A percentile compares a stretch with the other conserved stretches of the same genome.
phyloP scores from a whole-genome alignment of 2,329 filamentous ascomycete species.

The Aspergillus neoniger region DNA sequence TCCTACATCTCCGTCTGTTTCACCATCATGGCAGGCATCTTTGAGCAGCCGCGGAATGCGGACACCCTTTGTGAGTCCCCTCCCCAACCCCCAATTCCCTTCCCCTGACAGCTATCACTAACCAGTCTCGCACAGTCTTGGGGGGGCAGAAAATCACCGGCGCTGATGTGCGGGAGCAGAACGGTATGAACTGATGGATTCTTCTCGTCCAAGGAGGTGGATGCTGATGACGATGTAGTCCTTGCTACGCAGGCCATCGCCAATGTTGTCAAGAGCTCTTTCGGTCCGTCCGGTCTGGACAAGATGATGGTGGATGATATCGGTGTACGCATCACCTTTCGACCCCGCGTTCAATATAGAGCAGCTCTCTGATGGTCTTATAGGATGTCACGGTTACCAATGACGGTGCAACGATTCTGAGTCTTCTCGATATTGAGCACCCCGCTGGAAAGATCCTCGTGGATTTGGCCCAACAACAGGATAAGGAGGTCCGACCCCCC shows the following conservation, averaged over 20 bases:
- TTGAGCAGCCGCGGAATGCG: constrained; percentile 87
- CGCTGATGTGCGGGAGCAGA: constrained; percentile 94
- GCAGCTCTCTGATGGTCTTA: constrained; percentile 18
- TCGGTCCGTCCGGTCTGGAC: constrained; percentile 93
- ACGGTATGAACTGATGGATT: constrained; percentile 60
- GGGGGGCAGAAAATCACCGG: constrained; percentile 97
- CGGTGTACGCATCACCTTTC: constrained; percentile 62
- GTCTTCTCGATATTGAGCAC: constrained; percentile 93
- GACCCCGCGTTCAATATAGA: constrained; percentile 21
- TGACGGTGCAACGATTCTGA: constrained; percentile 95
- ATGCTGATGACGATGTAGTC: constrained; percentile 56
- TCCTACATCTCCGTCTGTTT: constrained; percentile 22
- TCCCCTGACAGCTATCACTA: constrained; percentile 25
- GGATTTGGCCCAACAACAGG: constrained; percentile 95
- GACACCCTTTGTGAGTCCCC: constrained; percentile 76
- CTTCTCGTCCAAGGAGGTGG: background rate
- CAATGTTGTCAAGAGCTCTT: constrained; percentile 98
- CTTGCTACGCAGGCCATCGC: constrained; percentile 94
- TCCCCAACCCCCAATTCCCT: background rate
- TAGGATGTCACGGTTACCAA: constrained; percentile 98
- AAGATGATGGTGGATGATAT: constrained; percentile 99
- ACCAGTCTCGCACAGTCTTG: constrained; percentile 62
- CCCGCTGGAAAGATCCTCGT: constrained; percentile 98
- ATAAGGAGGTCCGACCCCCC: constrained; percentile 68
- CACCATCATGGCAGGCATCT: constrained; percentile 82